Percentiles rank a stretch among this genome's conserved stretches.
Evolutionary conservation across 345 rosid genomes (phyloP).

Genomic region (Brassica rapa): DNA sequence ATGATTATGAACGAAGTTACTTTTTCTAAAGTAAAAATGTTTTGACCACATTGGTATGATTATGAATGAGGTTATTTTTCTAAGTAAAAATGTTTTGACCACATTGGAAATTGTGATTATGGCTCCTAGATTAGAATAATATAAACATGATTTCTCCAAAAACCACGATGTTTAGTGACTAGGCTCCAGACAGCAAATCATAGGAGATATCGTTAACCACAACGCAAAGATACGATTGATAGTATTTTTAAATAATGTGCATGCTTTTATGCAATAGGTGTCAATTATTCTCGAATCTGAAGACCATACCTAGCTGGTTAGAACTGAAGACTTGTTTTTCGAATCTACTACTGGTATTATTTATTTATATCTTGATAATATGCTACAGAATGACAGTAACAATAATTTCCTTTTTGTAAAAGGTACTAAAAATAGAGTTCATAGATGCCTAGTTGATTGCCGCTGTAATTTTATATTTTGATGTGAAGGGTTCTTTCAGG

Average conservation of each 20-base stretch:
- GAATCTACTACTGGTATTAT: constrained; percentile 6
- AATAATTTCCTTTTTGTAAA: background rate
- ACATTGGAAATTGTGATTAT: constrained; percentile 33
- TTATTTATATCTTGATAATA: background rate
- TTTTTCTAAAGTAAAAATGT: constrained; percentile 13
- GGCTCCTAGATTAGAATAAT: background rate
- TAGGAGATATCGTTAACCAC: constrained; percentile 28
- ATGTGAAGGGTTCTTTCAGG: too few relatives aligned
- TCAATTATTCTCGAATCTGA: constrained; percentile 28
- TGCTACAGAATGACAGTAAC: too few relatives aligned
- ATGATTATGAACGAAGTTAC: background rate
- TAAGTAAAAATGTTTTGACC: constrained; percentile 35
- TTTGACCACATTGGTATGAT: constrained; percentile 32
- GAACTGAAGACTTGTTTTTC: background rate
- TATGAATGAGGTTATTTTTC: background rate
- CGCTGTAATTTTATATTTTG: background rate
- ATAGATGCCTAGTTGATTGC: background rate
- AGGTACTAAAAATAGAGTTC: background rate
- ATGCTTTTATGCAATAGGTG: constrained; percentile 27
- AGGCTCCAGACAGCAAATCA: constrained; percentile 41
- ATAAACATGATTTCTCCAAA: constrained; percentile 26
- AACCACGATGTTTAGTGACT: constrained; percentile 36
- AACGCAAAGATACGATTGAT: constrained; percentile 25
- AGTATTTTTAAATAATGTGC: background rate
- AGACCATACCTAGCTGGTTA: background rate